Evolutionary conservation across 352 stramenopile species (phyloP), one percentile per base, ranked within the genome.

Genomic region (Globisporangium sylvaticum): DNA sequence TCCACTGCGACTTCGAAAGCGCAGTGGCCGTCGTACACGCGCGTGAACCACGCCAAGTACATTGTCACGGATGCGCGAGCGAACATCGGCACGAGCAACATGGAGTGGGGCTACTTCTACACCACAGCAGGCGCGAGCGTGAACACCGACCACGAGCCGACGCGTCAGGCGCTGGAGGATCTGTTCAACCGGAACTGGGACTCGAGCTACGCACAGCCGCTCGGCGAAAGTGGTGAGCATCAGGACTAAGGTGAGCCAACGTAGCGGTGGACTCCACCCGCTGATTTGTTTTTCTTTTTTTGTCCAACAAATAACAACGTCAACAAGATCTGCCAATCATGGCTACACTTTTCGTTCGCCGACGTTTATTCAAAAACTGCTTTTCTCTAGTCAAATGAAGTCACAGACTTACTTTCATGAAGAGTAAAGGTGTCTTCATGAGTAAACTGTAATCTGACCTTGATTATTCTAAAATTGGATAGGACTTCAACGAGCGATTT

Each of bases 21-120:
- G 24, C 52, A 20, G 12, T 92, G 83, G 80, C 87, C 87, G 20
- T 69, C 76, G 31, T 92, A 81, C 69, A 90, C 83, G n/a, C 81
- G 85, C 5, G 87, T 95, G 29, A 92, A 92, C 61, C 87, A 95
- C 70, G 87, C 83, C 54, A 95, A 95, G 74, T 94, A 87, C 61
- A 90, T 95, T 68, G 84, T 95, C 60, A 92, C 79, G 0, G 87
- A 95, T 68, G 42, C 66, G 64, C 84, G 83, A n/a, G 83, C 80
- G 32, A 95, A 95, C 67, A 72, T 95, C n/a, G 85, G 87, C 25
- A 94, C 85, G 37, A 94, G 85, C 66, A 95, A 95, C 71, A 93
- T 92, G 83, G 83, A 91, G 73, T 92, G 87, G 87, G 81, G 83
- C 10, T 95, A 95, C 68, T 95, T 94, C 65, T 89, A 95, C 78